phyloP scores from a whole-genome alignment of 306 rosid genomes.

The Prunus salicina region DNA sequence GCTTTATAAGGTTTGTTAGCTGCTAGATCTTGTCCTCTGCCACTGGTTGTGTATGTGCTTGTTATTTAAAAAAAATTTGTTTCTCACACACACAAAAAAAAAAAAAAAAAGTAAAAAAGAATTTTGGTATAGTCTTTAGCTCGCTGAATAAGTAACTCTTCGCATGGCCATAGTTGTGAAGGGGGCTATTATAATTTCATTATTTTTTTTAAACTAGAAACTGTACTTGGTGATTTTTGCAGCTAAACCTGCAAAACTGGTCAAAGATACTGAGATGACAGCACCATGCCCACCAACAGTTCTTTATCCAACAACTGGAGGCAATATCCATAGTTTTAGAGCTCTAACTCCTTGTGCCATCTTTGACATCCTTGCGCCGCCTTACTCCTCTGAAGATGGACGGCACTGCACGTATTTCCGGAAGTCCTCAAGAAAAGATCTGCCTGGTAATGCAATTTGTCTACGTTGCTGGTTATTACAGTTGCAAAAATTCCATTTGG shows the following conservation, averaged over 20 bases:
- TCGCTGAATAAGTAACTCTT: background rate
- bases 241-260: conserved; percentile 88
- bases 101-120: background rate
- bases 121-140: background rate
- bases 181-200: conserved; percentile 3
- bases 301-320: conserved; percentile 86
- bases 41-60: background rate
- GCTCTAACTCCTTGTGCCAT: conserved; percentile 95
- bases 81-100: background rate
- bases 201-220: conserved; percentile 8
- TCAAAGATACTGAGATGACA: conserved; percentile 69
- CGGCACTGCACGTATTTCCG: conserved; percentile 93
- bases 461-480: background rate
- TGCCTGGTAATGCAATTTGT: conserved; percentile 55
- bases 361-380: conserved; percentile 85
- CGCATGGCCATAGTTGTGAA: background rate
- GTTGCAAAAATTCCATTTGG: background rate
- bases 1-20: too few species aligned
- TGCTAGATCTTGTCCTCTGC: background rate
- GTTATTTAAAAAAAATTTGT: background rate
- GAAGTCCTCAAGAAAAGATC: conserved; percentile 55
- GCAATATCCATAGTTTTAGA: conserved; percentile 85
- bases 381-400: conserved; percentile 77
- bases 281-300: conserved; percentile 79
- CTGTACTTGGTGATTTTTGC: conserved; percentile 31